These are phyloP conservation scores for Sphagnum fallax DNA, from an alignment of 228 moss, liverwort and hornwort genomes.

Conservation along the genomic window DNA sequence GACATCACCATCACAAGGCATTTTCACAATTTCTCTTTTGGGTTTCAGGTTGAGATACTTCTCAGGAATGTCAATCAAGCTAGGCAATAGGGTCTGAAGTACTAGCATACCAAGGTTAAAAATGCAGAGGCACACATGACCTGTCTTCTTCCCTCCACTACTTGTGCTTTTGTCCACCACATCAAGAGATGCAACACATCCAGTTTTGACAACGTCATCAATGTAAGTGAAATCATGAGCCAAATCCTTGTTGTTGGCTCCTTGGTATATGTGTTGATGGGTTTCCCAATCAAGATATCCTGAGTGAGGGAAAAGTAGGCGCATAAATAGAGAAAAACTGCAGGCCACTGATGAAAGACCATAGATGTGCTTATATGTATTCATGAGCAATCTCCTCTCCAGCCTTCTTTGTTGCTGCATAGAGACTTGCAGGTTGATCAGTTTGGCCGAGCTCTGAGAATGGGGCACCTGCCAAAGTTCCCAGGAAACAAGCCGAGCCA, in stretches of 20 bases:
- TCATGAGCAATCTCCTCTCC: constrained; percentile 50
- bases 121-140: constrained; percentile 33
- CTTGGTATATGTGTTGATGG: constrained; percentile 38
- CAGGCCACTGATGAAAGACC: constrained; percentile 48
- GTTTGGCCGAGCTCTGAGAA: constrained; percentile 42
- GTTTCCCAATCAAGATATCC: constrained; percentile 27
- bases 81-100: constrained; percentile 28
- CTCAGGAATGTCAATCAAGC: constrained; percentile 44
- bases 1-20: constrained; percentile 55
- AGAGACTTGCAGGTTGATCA: constrained; percentile 45
- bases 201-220: constrained; percentile 38
- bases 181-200: constrained; percentile 39
- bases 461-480: constrained; percentile 19
- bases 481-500: too few species aligned
- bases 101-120: constrained; percentile 46
- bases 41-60: constrained; percentile 40
- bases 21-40: constrained; percentile 30
- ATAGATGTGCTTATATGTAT: constrained; percentile 36
- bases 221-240: constrained; percentile 46
- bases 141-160: constrained; percentile 42
- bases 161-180: constrained; percentile 47
- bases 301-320: constrained; percentile 44
- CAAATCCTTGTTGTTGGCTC: constrained; percentile 23
- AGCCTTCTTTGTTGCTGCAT: constrained; percentile 49
- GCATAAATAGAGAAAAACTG: constrained; percentile 48